A percentile compares a stretch with the other conserved stretches of the same genome.
Evolutionary conservation across 257 asterid genomes (phyloP).

Genomic region (Capsicum chinense): DNA sequence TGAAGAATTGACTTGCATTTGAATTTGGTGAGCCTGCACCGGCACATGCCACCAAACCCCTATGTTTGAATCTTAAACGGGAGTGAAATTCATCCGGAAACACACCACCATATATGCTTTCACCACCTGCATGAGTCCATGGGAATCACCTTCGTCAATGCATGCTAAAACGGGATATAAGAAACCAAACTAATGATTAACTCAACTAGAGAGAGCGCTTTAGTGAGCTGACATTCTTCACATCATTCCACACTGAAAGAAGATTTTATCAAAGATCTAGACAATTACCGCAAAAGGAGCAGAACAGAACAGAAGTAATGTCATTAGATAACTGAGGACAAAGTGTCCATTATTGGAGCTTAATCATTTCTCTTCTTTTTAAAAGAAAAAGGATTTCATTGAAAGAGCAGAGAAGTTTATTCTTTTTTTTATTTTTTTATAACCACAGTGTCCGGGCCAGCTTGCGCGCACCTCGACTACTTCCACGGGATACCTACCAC

Average conservation of each 20-base stretch:
- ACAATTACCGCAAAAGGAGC: background rate
- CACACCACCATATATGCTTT: slow-evolving; percentile 90
- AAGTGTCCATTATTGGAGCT: slow-evolving; percentile 1
- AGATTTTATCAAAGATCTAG: background rate
- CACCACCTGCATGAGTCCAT: slow-evolving; percentile 66
- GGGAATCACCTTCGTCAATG: slow-evolving; percentile 31
- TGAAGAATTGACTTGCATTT: slow-evolving; percentile 92
- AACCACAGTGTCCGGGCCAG: too few species aligned
- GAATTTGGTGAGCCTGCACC: slow-evolving; percentile 82
- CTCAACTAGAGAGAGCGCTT: background rate
- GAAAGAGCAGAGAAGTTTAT: background rate
- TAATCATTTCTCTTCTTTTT: background rate
- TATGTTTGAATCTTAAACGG: slow-evolving; percentile 91
- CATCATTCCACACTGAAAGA: background rate
- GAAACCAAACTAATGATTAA: background rate
- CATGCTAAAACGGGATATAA: slow-evolving; percentile 1
- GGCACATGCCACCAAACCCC: slow-evolving; percentile 99
- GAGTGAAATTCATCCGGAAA: slow-evolving; percentile 94
- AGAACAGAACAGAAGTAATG: background rate
- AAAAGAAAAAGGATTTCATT: background rate
- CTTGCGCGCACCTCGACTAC: too few species aligned
- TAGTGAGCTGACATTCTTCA: background rate
- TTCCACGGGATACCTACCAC: too few species aligned
- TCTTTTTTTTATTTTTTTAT: background rate
- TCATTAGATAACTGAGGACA: background rate